phyloP scores from a whole-genome alignment of 257 asterid species.

The Petunia axillaris region DNA sequence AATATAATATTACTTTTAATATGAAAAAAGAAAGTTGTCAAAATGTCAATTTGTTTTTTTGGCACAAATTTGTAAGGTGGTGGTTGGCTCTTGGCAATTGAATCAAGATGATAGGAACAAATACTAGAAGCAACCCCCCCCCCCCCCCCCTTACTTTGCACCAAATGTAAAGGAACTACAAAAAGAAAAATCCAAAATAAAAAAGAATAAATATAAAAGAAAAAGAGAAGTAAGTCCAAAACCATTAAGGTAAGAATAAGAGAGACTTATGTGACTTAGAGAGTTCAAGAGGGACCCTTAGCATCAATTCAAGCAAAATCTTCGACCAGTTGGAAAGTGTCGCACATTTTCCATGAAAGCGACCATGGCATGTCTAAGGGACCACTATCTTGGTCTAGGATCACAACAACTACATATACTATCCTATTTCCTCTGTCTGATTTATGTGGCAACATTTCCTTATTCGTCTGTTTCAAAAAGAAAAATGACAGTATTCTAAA shows the following conservation, averaged over 20 bases:
- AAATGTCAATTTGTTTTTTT: neutral
- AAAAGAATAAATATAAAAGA: neutral
- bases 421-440: too few relatives aligned
- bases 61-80: neutral
- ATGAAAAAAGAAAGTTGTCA: neutral
- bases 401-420: constrained; percentile 5
- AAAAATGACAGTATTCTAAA: too few relatives aligned
- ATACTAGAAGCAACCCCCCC: neutral
- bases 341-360: constrained; percentile 52
- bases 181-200: neutral
- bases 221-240: neutral
- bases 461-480: too few relatives aligned
- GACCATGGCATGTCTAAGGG: constrained; percentile 49
- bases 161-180: neutral
- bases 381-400: constrained; percentile 44
- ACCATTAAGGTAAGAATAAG: neutral
- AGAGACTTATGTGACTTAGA: constrained; percentile 28
- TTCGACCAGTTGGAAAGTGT: constrained; percentile 48
- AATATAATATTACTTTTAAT: neutral
- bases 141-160: neutral
- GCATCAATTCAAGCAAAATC: constrained; percentile 44
- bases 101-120: neutral
- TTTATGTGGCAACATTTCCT: too few relatives aligned
- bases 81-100: neutral
- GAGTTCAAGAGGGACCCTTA: constrained; percentile 40